phyloP scores from a whole-genome alignment of 1,284 basidiomycete genomes.

The Leccinum pseudoinsigne region DNA sequence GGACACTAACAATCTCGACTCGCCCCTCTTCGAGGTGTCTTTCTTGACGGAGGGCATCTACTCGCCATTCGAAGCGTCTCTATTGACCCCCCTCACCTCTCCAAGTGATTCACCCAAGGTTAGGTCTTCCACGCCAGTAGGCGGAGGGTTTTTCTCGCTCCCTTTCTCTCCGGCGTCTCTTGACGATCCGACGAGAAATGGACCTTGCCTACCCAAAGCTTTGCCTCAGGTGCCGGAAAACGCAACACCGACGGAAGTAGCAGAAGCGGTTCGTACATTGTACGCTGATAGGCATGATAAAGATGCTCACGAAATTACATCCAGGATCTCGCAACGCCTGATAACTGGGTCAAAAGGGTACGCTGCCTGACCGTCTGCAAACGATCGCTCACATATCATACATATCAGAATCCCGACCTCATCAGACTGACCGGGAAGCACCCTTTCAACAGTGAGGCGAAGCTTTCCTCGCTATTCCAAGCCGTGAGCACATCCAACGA shows the following conservation, averaged over 20 bases:
- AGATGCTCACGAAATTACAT: background rate
- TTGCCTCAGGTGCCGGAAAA: constrained; percentile 25
- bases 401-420: constrained; percentile 22
- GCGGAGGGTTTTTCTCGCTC: constrained; percentile 9
- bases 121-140: background rate
- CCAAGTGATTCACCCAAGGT: constrained; percentile 3
- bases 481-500: constrained; percentile 11
- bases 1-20: constrained; percentile 4
- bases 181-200: constrained; percentile 19
- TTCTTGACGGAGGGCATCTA: background rate
- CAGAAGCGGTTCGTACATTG: constrained; percentile 20
- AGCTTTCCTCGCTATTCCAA: constrained; percentile 47
- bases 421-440: constrained; percentile 60
- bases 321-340: constrained; percentile 40
- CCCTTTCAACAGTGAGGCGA: constrained; percentile 62
- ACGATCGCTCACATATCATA: background rate
- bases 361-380: background rate
- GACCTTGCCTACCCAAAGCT: constrained; percentile 17
- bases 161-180: constrained; percentile 23
- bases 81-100: constrained; percentile 16
- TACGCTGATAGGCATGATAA: background rate
- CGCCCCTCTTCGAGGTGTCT: constrained; percentile 8
- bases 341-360: constrained; percentile 45
- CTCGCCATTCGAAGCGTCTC: constrained; percentile 9
- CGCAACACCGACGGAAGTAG: constrained; percentile 19